Conservation (phyloP, 495 filamentous ascomycete species). For the Sordaria brevicollis region DNA sequence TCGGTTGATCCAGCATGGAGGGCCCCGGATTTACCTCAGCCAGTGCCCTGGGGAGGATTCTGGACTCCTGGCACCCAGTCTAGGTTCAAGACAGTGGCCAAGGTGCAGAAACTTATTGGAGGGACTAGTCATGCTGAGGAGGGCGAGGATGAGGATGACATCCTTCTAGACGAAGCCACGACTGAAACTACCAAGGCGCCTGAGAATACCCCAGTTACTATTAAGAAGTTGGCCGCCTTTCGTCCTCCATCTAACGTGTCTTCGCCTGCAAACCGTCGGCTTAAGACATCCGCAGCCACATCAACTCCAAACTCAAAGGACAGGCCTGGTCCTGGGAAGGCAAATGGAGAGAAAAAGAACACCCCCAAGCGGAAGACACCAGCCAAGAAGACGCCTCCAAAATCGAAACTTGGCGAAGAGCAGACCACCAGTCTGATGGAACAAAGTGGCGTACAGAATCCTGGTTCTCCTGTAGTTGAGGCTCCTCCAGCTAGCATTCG, state of each 20-base stretch:
- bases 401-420: not conserved
- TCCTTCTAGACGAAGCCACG: conserved; percentile 12
- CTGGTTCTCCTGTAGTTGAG: not conserved
- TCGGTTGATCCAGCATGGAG: conserved; percentile 16
- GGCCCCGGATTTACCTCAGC: conserved; percentile 16
- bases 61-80: not conserved
- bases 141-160: conserved; percentile 17
- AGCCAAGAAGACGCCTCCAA: not conserved
- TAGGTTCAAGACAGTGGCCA: conserved; percentile 1
- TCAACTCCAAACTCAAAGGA: not conserved
- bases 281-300: not conserved
- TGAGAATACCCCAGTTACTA: not conserved
- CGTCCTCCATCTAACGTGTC: not conserved
- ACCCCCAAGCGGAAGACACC: not conserved
- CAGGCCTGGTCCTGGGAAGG: not conserved
- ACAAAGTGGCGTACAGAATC: not conserved
- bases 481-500: not conserved
- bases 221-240: not conserved
- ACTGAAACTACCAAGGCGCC: not conserved
- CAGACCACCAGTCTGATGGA: not conserved
- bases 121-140: conserved; percentile 3
- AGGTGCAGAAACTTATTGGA: conserved; percentile 2
- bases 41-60: conserved; percentile 1
- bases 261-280: not conserved
- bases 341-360: not conserved